phyloP scores from a whole-genome alignment of 148 eudicot genomes.

The Cornus suecica region DNA sequence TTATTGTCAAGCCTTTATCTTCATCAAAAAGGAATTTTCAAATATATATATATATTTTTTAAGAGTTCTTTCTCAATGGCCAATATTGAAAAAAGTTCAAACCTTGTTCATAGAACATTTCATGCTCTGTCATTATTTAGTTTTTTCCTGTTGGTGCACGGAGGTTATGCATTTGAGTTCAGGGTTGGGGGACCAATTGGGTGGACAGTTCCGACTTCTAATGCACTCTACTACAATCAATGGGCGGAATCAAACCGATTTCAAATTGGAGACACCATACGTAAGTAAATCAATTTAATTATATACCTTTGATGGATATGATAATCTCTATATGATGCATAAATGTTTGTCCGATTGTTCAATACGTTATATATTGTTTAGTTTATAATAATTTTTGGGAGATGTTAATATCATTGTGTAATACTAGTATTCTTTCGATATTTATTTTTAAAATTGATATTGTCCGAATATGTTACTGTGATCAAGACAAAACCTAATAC shows the following conservation, averaged over 20 bases:
- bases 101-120: constrained; percentile 6
- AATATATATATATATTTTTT: too few species aligned
- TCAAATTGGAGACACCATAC: constrained; percentile 63
- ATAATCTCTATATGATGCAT: too few species aligned
- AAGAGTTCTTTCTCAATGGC: constrained; percentile 32
- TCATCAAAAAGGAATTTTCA: constrained; percentile 8
- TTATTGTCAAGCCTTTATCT: not conserved
- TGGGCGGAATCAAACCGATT: constrained; percentile 78
- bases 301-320: too few species aligned
- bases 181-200: constrained; percentile 56
- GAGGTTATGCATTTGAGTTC: constrained; percentile 48
- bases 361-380: too few species aligned
- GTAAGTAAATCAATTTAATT: constrained; percentile 38
- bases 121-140: constrained; percentile 36
- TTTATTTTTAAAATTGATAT: too few species aligned
- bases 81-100: constrained; percentile 7
- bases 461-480: too few species aligned
- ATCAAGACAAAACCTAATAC: too few species aligned
- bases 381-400: too few species aligned
- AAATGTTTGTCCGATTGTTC: too few species aligned
- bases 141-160: constrained; percentile 40
- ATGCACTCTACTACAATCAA: constrained; percentile 40
- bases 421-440: too few species aligned
- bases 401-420: too few species aligned
- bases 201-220: constrained; percentile 61